Base-by-base conservation (phyloP, 2,329 filamentous ascomycete species). In the Mycosphaerella arachidis region DNA sequence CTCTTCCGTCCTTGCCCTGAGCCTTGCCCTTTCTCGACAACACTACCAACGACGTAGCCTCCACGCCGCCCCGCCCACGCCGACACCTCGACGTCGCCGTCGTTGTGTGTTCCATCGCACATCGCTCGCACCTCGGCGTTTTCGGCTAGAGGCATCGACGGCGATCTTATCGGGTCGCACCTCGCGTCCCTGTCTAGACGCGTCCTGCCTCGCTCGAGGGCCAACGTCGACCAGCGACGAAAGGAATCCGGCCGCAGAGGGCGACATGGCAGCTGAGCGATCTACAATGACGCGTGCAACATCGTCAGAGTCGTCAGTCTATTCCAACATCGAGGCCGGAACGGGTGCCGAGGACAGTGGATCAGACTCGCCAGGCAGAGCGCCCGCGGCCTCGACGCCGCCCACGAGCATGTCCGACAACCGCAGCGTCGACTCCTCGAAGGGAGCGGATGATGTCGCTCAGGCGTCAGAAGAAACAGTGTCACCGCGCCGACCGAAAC, bases 391-490 rank as follows among this genome's bases (percentile, higher is more conserved):
- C 67, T 87, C 84, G 20, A 89, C 87, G 59, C 86, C 87, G 51
- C 85, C 86, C 27, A 89, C 86, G 53, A 89, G 84, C 66, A 77
- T 86, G 66, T 83, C 82, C 69, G 86, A 89, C 72, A 81, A 78
- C 67, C 80, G 78, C 61, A 88, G 85, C 74, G 76, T 86, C 45
- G 73, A 78, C 45, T 78, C 59, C 51, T 63, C 29, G 63, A 68
- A 59, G 69, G 64, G 37, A 16, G 53, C 58, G 24, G 63, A 65
- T 31, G 66, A 74, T 35, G 60, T 64, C 40, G 60, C 67, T 31
- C 58, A 61, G 45, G 6, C 50, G 13, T 48, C 62, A 35, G 53
- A 62, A 20, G 62, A 67, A 52, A 56, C 58, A 9, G 48, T 65
- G 29, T 61, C 67, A n/a, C 63, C 58, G 50, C 68, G 70, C 55